phyloP scores from a whole-genome alignment of 257 asterid species.

The Salvia rosmarinus region DNA sequence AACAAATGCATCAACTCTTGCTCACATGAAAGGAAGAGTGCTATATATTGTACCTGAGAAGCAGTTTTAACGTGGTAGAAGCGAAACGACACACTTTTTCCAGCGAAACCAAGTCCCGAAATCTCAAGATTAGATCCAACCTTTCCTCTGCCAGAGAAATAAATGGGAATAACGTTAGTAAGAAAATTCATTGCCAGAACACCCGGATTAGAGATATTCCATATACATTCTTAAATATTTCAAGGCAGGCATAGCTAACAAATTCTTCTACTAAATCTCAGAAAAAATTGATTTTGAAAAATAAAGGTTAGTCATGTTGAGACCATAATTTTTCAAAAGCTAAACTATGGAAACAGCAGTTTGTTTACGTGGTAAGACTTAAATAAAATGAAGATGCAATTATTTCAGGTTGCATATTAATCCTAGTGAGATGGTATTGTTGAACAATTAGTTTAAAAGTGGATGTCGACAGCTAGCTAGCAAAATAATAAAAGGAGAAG shows the following conservation, averaged over 20 bases:
- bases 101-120: conserved; percentile 45
- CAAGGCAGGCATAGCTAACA: no score
- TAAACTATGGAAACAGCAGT: neutral
- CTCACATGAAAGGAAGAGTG: neutral
- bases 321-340: neutral
- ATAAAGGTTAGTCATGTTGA: neutral
- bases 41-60: conserved; percentile 65
- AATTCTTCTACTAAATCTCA: no score
- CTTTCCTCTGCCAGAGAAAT: conserved; percentile 60
- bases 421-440: no score
- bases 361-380: neutral
- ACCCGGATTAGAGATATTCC: neutral
- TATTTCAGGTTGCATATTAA: no score
- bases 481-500: no score
- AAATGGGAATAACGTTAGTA: conserved; percentile 6
- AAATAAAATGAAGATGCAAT: neutral
- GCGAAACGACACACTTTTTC: conserved; percentile 51
- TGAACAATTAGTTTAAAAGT: no score
- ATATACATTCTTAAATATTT: no score
- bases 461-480: no score
- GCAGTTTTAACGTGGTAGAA: conserved; percentile 75
- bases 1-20: no score
- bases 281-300: no score
- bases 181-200: neutral
- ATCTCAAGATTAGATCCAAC: conserved; percentile 51